Base-by-base conservation (phyloP, 2,329 filamentous ascomycete genomes). In the Periconia digitata region DNA sequence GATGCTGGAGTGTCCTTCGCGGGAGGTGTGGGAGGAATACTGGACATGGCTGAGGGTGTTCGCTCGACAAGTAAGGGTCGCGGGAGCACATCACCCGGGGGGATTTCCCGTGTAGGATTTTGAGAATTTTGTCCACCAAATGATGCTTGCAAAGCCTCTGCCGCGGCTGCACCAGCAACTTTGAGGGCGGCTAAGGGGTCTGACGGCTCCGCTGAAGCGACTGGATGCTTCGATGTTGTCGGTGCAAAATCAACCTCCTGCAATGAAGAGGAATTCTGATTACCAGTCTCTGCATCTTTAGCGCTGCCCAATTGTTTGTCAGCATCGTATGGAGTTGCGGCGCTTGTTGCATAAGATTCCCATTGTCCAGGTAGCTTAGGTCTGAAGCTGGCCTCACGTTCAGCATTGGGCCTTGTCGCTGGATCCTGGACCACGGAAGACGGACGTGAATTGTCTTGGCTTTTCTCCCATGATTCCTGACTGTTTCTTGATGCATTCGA, bases 281-380 rank as follows among this genome's bases (percentile, higher is more conserved):
- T 44, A 23, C 41, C 35, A 20, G n/a, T 12, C 10, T 16, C 38
- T 3, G 40, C 43, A 18, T 36, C 46, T 21, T 49, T 54, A 6
- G 44, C 51, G 18, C 41, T 44, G 24, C 47, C 47, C 15, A 67
- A 55, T 12, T 63, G 62, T 20, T 51, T 61, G n/a, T 50, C 56
- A 13, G 57, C 53, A 8, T 70, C 67, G 6, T 54, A 58, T n/a
- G 66, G 63, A 6, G 66, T 71, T 27, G 69, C 64, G 23, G 51
- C 62, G 8, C 70, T 74, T 6, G 74, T 73, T 2, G 72, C 70
- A 50, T 72, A 77, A 24, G 79, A 81, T 44, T 79, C 73, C 79
- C 79, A 81, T 44, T 75, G 76, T 18, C 79, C 79, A 34, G 79
- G 79, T 24, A 81, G 60, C 44, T 77, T 71, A 13, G 79, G 79